Base-by-base conservation (phyloP, 176 grass and related monocot species). In the Juncus effusus region DNA sequence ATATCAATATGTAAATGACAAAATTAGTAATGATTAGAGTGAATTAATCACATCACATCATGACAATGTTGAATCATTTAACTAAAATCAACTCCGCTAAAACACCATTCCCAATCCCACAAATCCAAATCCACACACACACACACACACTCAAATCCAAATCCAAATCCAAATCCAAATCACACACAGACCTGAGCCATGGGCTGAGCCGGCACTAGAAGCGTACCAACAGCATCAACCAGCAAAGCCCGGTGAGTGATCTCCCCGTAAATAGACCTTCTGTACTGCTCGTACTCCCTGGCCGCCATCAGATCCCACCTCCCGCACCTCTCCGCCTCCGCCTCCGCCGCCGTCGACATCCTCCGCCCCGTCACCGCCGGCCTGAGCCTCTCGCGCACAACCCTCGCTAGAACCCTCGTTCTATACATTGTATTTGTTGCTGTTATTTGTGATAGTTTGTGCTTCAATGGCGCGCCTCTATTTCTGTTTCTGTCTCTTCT, bases 241-340 rank as follows among this genome's bases (percentile, higher is more conserved):
- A 97, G 78, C 63, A 97, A 75, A 38, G 93, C 93, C 69, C 88
- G 90, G 57, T 97, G 93, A 16, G 93, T 97, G 82, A 97, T 92
- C 38, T 92, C 88, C 16, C 93, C 93, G 74, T 97, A 97, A 37
- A 97, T 77, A 38, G 93, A 81, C 61, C 82, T 54, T n/a, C 93
- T 78, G 75, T 97, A 92, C 59, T 97, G 88, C 74, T 89, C 80
- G 75, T 97, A 97, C 74, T 97, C 93, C 63, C 74, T 76, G 13
- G 84, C 79, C 1, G 83, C 92, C 68, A 78, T 65, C 60, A 73
- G 52, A 87, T 87, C 93, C 54, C 37, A 5, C 54, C 28, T 42
- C 56, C 9, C 67, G 62, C 78, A 28, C 54, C 3, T 13, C 7
- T 36, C 56, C 5, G 58, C 40, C 54, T 2, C 68, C 13, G 7